phyloP scores from a whole-genome alignment of 352 stramenopile genomes.

The Globisporangium lucens region DNA sequence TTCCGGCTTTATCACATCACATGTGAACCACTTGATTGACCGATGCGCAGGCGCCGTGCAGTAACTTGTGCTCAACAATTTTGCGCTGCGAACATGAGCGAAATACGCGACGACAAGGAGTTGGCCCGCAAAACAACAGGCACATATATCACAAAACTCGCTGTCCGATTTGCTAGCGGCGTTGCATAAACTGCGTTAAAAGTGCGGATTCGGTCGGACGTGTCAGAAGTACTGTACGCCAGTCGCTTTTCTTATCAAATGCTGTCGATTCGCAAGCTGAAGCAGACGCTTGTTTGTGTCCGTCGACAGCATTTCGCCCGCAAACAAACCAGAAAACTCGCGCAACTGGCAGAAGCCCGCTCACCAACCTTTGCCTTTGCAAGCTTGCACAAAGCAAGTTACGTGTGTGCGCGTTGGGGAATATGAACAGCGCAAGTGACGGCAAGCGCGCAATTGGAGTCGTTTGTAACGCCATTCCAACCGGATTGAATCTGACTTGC shows the following conservation, averaged over 20 bases:
- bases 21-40: constrained; percentile 1
- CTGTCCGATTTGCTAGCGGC: not conserved
- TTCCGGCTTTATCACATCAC: constrained; percentile 14
- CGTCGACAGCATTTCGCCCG: not conserved
- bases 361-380: not conserved
- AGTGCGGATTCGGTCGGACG: not conserved
- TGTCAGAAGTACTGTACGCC: not conserved
- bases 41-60: not conserved
- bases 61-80: not conserved
- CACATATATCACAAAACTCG: constrained; percentile 1
- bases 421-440: not conserved
- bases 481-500: not conserved
- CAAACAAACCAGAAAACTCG: not conserved
- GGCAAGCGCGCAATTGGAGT: not conserved
- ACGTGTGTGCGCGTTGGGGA: not conserved
- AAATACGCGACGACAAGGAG: not conserved
- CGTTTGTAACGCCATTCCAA: not conserved
- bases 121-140: not conserved
- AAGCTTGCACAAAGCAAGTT: not conserved
- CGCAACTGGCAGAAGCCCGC: not conserved
- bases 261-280: constrained; percentile 5
- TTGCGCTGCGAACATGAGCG: not conserved
- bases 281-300: not conserved
- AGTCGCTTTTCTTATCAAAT: not conserved
- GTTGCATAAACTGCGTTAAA: constrained; percentile 2